Percentiles rank a stretch among this genome's conserved stretches.
Conservation (phyloP, 805 yeast species). For the Saccharomycopsis fodiens region DNA sequence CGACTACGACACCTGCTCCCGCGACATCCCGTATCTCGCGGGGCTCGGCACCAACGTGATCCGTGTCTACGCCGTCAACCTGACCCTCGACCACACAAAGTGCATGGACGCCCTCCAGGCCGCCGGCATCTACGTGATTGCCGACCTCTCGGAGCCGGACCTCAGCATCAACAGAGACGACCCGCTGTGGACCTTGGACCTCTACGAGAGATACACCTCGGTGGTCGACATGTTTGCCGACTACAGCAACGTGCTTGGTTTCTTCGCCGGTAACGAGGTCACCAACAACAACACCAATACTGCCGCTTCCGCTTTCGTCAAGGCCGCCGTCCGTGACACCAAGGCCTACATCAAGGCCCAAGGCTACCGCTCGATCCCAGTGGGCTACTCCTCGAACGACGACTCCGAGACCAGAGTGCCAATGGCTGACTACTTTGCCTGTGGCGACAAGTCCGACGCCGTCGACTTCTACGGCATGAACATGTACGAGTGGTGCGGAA, state of each 20-base stretch:
- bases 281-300: constrained; percentile 60
- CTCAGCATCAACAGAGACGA: constrained; percentile 50
- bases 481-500: constrained; percentile 88
- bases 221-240: constrained; percentile 63
- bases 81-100: constrained; percentile 52
- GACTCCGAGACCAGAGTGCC: constrained; percentile 72
- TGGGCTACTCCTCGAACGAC: constrained; percentile 79
- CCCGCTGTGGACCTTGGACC: constrained; percentile 58
- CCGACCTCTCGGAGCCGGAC: constrained; percentile 67
- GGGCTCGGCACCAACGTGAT: constrained; percentile 59
- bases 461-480: constrained; percentile 81
- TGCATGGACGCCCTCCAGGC: constrained; percentile 63
- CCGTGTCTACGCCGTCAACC: constrained; percentile 69
- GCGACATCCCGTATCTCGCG: constrained; percentile 68
- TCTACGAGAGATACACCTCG: constrained; percentile 58
- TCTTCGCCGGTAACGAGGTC: constrained; percentile 85
- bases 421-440: constrained; percentile 78
- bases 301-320: constrained; percentile 72
- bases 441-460: constrained; percentile 57
- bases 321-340: constrained; percentile 76
- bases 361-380: constrained; percentile 64
- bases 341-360: constrained; percentile 54
- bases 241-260: constrained; percentile 70
- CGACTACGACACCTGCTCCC: constrained; percentile 48
- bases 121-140: constrained; percentile 75